These are phyloP conservation scores for Cyphellophora attinorum DNA, from an alignment of 2,329 filamentous ascomycete species.

Conservation along the genomic window DNA sequence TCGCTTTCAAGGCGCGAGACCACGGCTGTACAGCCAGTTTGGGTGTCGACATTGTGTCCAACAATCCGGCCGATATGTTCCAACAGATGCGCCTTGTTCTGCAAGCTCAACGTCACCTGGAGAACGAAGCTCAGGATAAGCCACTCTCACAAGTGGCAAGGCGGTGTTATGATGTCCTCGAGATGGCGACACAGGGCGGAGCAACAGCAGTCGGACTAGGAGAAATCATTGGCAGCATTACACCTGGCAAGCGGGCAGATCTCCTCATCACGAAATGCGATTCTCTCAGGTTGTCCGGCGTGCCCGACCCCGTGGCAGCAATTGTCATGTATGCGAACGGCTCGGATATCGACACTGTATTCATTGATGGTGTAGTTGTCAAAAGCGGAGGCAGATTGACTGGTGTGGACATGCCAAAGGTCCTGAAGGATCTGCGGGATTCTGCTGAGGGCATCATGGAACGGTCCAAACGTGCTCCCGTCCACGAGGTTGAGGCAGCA, in stretches of 20 bases:
- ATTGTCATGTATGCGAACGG: slow-evolving; percentile 21
- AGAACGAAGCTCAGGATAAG: slow-evolving; percentile 11
- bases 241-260: slow-evolving; percentile 22
- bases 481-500: slow-evolving; percentile 4
- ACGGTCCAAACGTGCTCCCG: slow-evolving; percentile 4
- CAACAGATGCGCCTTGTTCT: slow-evolving; percentile 22
- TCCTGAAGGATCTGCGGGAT: slow-evolving; percentile 3
- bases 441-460: slow-evolving; percentile 1
- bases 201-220: slow-evolving; percentile 21
- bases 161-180: slow-evolving; percentile 19
- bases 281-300: slow-evolving; percentile 20
- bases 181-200: slow-evolving; percentile 23
- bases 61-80: slow-evolving; percentile 21
- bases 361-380: slow-evolving; percentile 20
- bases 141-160: slow-evolving; percentile 7
- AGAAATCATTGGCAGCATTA: slow-evolving; percentile 20
- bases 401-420: slow-evolving; percentile 7
- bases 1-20: slow-evolving; percentile 18
- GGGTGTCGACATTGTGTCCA: slow-evolving; percentile 22
- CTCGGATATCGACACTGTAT: slow-evolving; percentile 21
- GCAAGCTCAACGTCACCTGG: slow-evolving; percentile 17
- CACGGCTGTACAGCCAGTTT: slow-evolving; percentile 14
- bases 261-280: slow-evolving; percentile 21
- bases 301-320: slow-evolving; percentile 22
- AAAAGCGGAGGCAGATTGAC: slow-evolving; percentile 13